Conservation (phyloP, 495 filamentous ascomycete genomes). For the Chaetomium fimeti region DNA sequence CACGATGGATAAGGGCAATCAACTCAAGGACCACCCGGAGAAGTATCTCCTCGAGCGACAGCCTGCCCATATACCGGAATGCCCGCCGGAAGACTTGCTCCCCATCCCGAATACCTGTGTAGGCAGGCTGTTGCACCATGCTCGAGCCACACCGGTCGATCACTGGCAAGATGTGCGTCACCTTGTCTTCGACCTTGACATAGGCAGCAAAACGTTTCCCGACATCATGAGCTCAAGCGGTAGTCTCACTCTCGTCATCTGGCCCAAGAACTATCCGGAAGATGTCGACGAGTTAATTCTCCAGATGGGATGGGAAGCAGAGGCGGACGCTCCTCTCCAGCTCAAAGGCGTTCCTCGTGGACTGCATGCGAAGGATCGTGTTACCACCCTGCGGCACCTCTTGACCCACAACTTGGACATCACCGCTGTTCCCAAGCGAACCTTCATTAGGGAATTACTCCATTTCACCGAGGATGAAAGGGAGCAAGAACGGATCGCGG, state of each 20-base stretch:
- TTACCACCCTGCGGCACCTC: slow-evolving; percentile 66
- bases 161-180: slow-evolving; percentile 97
- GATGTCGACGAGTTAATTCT: slow-evolving; percentile 74
- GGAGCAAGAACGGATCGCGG: slow-evolving; percentile 77
- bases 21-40: slow-evolving; percentile 36
- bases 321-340: slow-evolving; percentile 59
- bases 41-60: slow-evolving; percentile 35
- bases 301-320: slow-evolving; percentile 69
- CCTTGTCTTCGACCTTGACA: slow-evolving; percentile 55
- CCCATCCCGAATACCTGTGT: slow-evolving; percentile 54
- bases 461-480: slow-evolving; percentile 67
- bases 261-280: slow-evolving; percentile 77
- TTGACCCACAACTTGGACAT: slow-evolving; percentile 82
- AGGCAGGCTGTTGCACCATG: slow-evolving; percentile 54
- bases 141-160: slow-evolving; percentile 65
- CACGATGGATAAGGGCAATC: slow-evolving; percentile 36
- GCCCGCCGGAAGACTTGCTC: slow-evolving; percentile 47
- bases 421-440: slow-evolving; percentile 80
- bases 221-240: slow-evolving; percentile 49
- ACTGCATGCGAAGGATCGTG: slow-evolving; percentile 5
- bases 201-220: slow-evolving; percentile 17
- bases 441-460: slow-evolving; percentile 74
- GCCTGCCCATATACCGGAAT: neutral
- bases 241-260: slow-evolving; percentile 74
- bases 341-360: slow-evolving; percentile 7